Evolutionary conservation across 371 early-diverging fungal genomes (phyloP), one percentile per base, ranked within the genome.

Genomic region (Parasitella parasitica): DNA sequence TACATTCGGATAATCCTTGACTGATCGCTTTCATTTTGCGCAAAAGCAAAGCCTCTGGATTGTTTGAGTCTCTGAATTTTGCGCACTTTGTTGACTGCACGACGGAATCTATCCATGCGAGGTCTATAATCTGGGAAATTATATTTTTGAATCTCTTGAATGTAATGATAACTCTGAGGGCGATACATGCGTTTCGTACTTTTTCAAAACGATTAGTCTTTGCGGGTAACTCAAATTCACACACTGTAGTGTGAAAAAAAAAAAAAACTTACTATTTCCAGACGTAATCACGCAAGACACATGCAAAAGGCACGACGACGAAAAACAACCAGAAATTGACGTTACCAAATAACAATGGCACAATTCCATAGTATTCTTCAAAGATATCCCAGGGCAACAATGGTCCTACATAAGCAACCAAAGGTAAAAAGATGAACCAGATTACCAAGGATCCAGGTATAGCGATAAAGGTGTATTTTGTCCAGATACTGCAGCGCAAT

Each of bases 131-230:
- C 98, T 13, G 97, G 97, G 43, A 97, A 91, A 79, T 96, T 95
- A 86, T 87, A 93, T 75, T 97, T 96, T 76, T 96, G 95, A 54
- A 98, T 96, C 76, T 98, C 98, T 77, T 98, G 98, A 43, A 97
- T 90, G 66, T 92, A 92, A 75, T 98, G 98, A 76, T 97, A 97
- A 12, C 89, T 83, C 55, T 83, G 64, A n/a, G 91, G 82, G 61
- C 86, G 69, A 69, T 91, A 93, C 83, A 89, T 91, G 34, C 95
- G 87, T 72, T 94, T 91, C 59, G 75, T 69, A 67, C 91, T 91
- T n/a, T n/a, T n/a, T n/a, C n/a, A n/a, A n/a, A n/a, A n/a, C n/a
- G n/a, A n/a, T n/a, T n/a, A n/a, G n/a, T n/a, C n/a, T n/a, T n/a
- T n/a, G n/a, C n/a, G n/a, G n/a, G n/a, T n/a, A n/a, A n/a, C n/a